Evolutionary conservation across 1,284 basidiomycete species (phyloP).

Genomic region (Mycosarcoma maydis): DNA sequence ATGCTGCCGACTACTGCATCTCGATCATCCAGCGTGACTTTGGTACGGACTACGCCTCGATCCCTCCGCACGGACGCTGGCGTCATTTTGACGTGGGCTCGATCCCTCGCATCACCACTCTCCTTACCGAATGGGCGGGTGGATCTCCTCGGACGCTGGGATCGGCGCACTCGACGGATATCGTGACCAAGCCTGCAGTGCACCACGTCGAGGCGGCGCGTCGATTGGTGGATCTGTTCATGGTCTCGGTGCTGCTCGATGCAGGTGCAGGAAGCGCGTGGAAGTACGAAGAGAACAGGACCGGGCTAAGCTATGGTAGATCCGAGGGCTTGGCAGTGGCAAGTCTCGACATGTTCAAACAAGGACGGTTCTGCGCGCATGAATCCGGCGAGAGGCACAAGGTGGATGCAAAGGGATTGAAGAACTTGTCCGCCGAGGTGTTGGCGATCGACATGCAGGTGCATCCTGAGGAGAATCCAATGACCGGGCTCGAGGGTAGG

Average conservation of each 20-base stretch:
- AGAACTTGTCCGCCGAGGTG: slow-evolving; percentile 74
- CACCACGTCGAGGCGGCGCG: slow-evolving; percentile 48
- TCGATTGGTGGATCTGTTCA: slow-evolving; percentile 85
- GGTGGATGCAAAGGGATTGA: slow-evolving; percentile 76
- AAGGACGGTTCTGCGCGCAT: slow-evolving; percentile 19
- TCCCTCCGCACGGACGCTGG: slow-evolving; percentile 90
- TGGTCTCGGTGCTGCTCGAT: slow-evolving; percentile 91
- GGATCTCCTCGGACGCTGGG: background rate
- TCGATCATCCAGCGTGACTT: slow-evolving; percentile 88
- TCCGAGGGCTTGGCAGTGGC: slow-evolving; percentile 94
- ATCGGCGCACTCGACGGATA: background rate
- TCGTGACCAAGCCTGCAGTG: slow-evolving; percentile 3
- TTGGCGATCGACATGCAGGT: slow-evolving; percentile 84
- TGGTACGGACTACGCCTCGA: slow-evolving; percentile 77
- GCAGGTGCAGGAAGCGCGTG: slow-evolving; percentile 89
- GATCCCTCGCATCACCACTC: slow-evolving; percentile 48
- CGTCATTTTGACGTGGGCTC: slow-evolving; percentile 74
- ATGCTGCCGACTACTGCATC: slow-evolving; percentile 82
- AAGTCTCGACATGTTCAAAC: slow-evolving; percentile 84
- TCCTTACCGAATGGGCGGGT: slow-evolving; percentile 38
- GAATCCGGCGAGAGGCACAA: background rate
- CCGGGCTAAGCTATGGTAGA: slow-evolving; percentile 75
- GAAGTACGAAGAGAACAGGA: slow-evolving; percentile 77
- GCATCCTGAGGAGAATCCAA: slow-evolving; percentile 75
- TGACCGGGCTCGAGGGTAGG: slow-evolving; percentile 89